Evolutionary conservation across 148 eudicot species (phyloP).

Genomic region (Nepenthes gracilis): DNA sequence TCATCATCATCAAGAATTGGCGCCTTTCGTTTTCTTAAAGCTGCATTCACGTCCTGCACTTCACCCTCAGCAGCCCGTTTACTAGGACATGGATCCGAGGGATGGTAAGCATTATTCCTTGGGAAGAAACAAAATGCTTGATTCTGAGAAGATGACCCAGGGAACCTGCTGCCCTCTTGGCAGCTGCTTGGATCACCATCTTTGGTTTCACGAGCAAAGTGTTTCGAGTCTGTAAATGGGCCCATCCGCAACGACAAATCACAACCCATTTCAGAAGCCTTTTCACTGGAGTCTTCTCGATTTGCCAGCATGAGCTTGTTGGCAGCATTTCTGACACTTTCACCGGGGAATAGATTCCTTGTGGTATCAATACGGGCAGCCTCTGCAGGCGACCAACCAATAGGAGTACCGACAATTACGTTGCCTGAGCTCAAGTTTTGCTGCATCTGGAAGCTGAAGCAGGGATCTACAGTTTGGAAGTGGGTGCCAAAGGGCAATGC

Average conservation of each 20-base stretch:
- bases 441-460: conserved; percentile 19
- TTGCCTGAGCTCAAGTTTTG: conserved; percentile 27
- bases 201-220: too few species aligned
- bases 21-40: too few species aligned
- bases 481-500: conserved; percentile 58
- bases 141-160: too few species aligned
- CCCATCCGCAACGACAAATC: conserved; percentile 86
- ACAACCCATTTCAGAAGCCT: conserved; percentile 29
- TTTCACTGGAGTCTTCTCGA: conserved; percentile 15
- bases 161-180: too few species aligned
- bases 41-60: conserved; percentile 9
- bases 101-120: too few species aligned
- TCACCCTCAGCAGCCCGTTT: too few species aligned
- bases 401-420: conserved; percentile 63
- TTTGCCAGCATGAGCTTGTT: conserved; percentile 11
- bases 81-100: too few species aligned
- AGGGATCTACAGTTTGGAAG: conserved; percentile 24
- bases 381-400: conserved; percentile 35
- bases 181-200: too few species aligned
- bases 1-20: conserved; percentile 5
- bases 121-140: too few species aligned
- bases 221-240: conserved; percentile 21
- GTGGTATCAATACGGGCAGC: conserved; percentile 27
- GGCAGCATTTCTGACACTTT: conserved; percentile 9
- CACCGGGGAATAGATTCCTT: conserved; percentile 24